A percentile compares a stretch with the other conserved stretches of the same genome.
Conservation (phyloP, 371 early-diverging fungal species). For the Rhizopus delemar region DNA sequence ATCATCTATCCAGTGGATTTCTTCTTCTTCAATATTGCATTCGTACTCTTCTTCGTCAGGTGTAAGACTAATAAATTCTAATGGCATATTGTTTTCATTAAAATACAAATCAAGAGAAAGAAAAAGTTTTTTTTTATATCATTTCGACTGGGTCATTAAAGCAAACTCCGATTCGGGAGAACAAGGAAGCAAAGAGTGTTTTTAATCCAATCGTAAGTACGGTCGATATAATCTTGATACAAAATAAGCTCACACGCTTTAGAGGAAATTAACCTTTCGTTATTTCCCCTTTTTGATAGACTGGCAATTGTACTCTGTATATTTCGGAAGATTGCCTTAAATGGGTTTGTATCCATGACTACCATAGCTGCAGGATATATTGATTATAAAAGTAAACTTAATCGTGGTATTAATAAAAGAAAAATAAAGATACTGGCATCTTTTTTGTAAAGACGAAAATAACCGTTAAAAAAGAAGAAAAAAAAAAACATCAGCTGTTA, state of each 20-base stretch:
- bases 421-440: too few species aligned
- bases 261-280: background rate
- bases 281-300: too few species aligned
- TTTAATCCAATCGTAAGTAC: background rate
- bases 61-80: slow-evolving; percentile 18
- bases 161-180: background rate
- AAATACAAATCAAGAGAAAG: background rate
- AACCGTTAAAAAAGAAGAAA: too few species aligned
- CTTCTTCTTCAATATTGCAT: slow-evolving; percentile 7
- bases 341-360: too few species aligned
- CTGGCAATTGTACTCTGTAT: too few species aligned
- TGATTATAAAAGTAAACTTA: too few species aligned
- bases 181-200: background rate
- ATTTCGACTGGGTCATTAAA: background rate
- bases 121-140: too few species aligned
- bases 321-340: too few species aligned
- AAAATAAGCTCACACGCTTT: background rate
- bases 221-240: background rate
- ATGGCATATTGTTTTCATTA: background rate
- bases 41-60: slow-evolving; percentile 25
- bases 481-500: too few species aligned
- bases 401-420: too few species aligned
- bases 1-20: slow-evolving; percentile 27
- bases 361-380: too few species aligned
- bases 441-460: too few species aligned